A percentile compares a stretch with the other conserved stretches of the same genome.
Conservation (phyloP, 805 yeast genomes). For the Nakazawaea sp. region DNA sequence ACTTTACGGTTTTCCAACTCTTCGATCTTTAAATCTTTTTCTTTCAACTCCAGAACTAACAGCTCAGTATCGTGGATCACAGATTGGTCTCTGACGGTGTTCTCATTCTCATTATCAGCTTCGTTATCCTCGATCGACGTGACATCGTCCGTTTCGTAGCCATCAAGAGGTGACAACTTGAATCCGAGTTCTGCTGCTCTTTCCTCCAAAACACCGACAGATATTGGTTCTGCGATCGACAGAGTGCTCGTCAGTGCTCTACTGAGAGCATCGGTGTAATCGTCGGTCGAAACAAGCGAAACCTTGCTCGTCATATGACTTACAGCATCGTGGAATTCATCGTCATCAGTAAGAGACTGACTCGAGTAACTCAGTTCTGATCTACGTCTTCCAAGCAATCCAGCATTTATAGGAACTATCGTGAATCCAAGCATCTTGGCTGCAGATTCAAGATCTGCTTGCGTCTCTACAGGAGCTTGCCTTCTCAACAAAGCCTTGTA, state of each 20-base stretch:
- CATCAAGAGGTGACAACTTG: slow-evolving; percentile 24
- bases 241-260: slow-evolving; percentile 7
- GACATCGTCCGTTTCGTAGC: slow-evolving; percentile 14
- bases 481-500: slow-evolving; percentile 28
- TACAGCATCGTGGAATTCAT: slow-evolving; percentile 13
- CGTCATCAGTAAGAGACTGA: slow-evolving; percentile 6
- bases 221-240: slow-evolving; percentile 14
- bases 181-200: slow-evolving; percentile 28
- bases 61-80: background rate
- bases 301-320: slow-evolving; percentile 10
- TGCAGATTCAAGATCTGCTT: slow-evolving; percentile 5
- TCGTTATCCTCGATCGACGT: slow-evolving; percentile 18
- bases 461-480: slow-evolving; percentile 1
- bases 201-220: slow-evolving; percentile 23
- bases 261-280: slow-evolving; percentile 12
- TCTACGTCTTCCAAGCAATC: background rate
- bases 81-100: background rate
- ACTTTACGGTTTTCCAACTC: slow-evolving; percentile 4
- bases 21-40: background rate
- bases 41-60: background rate
- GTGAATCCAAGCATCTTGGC: slow-evolving; percentile 10
- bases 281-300: slow-evolving; percentile 11
- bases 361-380: background rate
- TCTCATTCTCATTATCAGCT: background rate
- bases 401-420: slow-evolving; percentile 6